Evolutionary conservation across 768 basidiomycete species (phyloP).

Genomic region (Amanita thiersii): DNA sequence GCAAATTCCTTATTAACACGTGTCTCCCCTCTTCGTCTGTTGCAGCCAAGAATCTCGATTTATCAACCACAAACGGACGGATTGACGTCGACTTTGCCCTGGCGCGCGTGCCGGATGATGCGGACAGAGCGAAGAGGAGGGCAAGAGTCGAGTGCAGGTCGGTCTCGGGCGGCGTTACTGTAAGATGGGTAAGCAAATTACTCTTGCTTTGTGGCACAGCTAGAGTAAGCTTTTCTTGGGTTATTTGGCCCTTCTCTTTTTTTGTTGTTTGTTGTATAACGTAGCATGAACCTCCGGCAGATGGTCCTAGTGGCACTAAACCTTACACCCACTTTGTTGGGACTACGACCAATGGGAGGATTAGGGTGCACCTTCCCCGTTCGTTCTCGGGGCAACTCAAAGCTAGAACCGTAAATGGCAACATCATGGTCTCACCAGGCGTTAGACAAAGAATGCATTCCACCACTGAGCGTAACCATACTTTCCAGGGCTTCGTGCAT

Average conservation of each 20-base stretch:
- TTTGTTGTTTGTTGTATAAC: background rate
- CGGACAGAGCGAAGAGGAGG: background rate
- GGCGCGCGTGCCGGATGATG: background rate
- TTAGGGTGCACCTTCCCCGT: background rate
- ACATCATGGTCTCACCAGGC: background rate
- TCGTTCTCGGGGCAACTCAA: background rate
- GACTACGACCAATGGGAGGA: background rate
- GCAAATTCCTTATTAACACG: slow-evolving; percentile 1
- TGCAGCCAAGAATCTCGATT: background rate
- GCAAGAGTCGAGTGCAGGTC: background rate
- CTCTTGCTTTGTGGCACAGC: too few species aligned
- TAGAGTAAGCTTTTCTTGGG: too few species aligned
- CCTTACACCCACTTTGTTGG: background rate
- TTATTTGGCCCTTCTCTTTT: background rate
- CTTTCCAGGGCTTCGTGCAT: background rate
- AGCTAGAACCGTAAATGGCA: background rate
- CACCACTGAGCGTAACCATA: background rate
- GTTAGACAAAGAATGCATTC: background rate
- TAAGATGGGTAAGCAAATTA: background rate
- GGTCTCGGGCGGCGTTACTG: background rate
- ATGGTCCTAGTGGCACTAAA: background rate
- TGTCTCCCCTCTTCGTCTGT: background rate
- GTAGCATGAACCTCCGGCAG: background rate
- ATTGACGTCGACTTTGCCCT: slow-evolving; percentile 6
- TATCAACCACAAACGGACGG: background rate